A percentile compares a stretch with the other conserved stretches of the same genome.
phyloP scores from a whole-genome alignment of 2,329 filamentous ascomycete species.

The Xylariaceae sp. region DNA sequence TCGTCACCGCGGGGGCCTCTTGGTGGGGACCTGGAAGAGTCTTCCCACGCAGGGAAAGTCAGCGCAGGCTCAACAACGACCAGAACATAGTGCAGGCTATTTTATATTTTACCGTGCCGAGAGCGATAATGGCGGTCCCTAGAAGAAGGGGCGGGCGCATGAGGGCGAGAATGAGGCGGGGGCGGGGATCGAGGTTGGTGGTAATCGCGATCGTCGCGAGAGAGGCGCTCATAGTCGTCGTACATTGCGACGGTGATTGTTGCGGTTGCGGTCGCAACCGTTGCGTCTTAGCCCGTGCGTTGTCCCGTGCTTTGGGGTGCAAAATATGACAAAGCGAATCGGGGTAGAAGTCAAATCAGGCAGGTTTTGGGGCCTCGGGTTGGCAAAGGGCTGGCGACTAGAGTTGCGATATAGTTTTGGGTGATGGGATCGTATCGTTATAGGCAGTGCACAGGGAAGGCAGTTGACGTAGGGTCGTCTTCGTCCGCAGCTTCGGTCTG shows the following conservation, averaged over 20 bases:
- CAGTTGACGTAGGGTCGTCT: neutral
- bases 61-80: slow-evolving; percentile 31
- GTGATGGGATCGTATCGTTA: neutral
- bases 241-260: slow-evolving; percentile 25
- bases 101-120: slow-evolving; percentile 36
- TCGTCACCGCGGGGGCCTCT: slow-evolving; percentile 30
- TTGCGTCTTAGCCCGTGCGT: neutral
- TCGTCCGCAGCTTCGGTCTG: neutral
- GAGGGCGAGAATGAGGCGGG: slow-evolving; percentile 28
- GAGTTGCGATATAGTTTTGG: neutral
- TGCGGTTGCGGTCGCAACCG: neutral
- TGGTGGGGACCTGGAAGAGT: slow-evolving; percentile 32
- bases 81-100: slow-evolving; percentile 31
- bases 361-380: neutral
- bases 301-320: neutral
- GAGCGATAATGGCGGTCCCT: slow-evolving; percentile 33
- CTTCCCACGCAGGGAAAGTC: slow-evolving; percentile 35
- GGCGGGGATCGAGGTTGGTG: slow-evolving; percentile 16
- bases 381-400: neutral
- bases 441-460: neutral
- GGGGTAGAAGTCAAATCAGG: neutral
- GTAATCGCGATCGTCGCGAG: slow-evolving; percentile 29
- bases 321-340: neutral
- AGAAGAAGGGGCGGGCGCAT: slow-evolving; percentile 26
- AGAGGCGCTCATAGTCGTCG: slow-evolving; percentile 32